Evolutionary conservation across 176 grass and related monocot genomes (phyloP), one percentile per base, ranked within the genome.

Genomic region (Urochloa ruziziensis): DNA sequence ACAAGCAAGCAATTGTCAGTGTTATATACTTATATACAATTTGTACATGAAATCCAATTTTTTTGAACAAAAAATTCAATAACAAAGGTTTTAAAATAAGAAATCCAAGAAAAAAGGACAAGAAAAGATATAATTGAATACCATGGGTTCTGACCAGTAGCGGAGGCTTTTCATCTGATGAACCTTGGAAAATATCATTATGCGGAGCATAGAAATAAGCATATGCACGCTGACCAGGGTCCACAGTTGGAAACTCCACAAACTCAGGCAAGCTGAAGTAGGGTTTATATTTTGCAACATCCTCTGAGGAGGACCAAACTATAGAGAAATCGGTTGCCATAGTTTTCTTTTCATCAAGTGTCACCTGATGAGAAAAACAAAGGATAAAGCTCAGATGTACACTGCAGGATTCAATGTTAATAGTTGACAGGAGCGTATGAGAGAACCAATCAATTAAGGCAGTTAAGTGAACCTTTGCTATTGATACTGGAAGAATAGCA

Each of bases 241-340:
- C 56, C 80, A 86, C 84, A 56, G 92, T 94, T 74, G 95, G 88
- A 81, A 97, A 94, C 46, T 94, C 88, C 59, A 94, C 78, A 63
- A 94, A 74, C 85, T 97, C 92, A 81, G 95, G 95, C 33, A 87
- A 83, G 82, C 95, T 91, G 78, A 94, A 88, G 86, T 94, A 93
- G 23, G 81, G 58, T 32, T 82, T 62, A 81, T 90, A 91, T 91
- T 93, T 86, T 42, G 36, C 59, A 79, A 87, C 73, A 89, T 93
- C 88, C 65, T 85, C 81, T 9, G 92, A 94, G 80, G 92, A 97
- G 52, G 95, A 97, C 95, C 95, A 97, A 70, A 97, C 77, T 86
- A 94, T 70, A 59, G 88, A 97, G 84, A 89, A 94, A 70, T 89
- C 52, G 23, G 80, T 82, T 85, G 73, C 82, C 67, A 80, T 81